phyloP scores from a whole-genome alignment of 2,329 filamentous ascomycete genomes.

The Nemania bipapillata region DNA sequence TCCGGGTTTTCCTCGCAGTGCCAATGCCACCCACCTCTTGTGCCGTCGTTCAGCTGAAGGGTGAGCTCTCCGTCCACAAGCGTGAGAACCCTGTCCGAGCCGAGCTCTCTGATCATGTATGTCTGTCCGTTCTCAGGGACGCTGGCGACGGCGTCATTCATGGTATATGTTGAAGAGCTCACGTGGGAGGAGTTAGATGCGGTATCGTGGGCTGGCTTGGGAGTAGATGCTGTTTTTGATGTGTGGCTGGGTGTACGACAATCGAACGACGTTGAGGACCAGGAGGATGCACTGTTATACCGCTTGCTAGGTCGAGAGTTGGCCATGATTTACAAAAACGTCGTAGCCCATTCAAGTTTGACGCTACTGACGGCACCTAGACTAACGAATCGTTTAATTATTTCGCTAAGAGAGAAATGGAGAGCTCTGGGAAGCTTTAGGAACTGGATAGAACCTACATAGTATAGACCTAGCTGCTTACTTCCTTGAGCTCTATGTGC shows the following conservation, averaged over 20 bases:
- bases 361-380: neutral
- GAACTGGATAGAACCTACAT: neutral
- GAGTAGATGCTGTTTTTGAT: neutral
- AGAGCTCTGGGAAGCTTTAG: neutral
- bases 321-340: neutral
- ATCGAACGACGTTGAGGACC: neutral
- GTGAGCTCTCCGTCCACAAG: slow-evolving; percentile 14
- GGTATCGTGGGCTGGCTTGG: neutral
- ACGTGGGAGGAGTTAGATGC: neutral
- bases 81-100: slow-evolving; percentile 12
- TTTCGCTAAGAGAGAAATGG: neutral
- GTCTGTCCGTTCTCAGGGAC: slow-evolving; percentile 24
- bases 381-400: neutral
- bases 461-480: no score
- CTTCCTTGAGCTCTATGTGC: no score
- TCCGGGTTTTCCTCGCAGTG: slow-evolving; percentile 20
- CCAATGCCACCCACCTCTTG: slow-evolving; percentile 38
- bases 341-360: neutral
- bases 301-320: neutral
- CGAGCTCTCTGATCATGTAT: slow-evolving; percentile 35
- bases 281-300: neutral
- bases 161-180: slow-evolving; percentile 1
- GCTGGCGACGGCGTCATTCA: slow-evolving; percentile 1
- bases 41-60: neutral
- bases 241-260: neutral